Evolutionary conservation across 768 basidiomycete species (phyloP).

Genomic region (Tricholoma matsutake): DNA sequence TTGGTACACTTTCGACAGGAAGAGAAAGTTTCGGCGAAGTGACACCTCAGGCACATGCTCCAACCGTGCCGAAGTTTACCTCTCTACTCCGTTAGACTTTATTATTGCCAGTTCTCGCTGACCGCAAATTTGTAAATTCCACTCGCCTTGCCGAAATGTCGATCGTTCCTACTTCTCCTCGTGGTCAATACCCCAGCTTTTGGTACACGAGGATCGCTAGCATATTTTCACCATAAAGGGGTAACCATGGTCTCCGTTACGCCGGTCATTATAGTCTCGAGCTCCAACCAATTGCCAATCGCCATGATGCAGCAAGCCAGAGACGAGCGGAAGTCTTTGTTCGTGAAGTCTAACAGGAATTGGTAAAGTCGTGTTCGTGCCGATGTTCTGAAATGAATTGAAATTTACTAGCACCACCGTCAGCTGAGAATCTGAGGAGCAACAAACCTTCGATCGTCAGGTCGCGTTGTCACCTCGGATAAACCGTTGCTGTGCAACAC

Average conservation of each 20-base stretch:
- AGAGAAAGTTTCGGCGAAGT: neutral
- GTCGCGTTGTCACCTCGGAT: conserved; percentile 14
- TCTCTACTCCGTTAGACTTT: too few relatives aligned
- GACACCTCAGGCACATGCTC: neutral
- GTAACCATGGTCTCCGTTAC: neutral
- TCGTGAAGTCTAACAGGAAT: neutral
- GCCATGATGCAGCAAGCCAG: neutral
- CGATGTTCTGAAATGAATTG: conserved; percentile 14
- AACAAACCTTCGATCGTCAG: conserved; percentile 9
- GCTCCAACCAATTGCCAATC: neutral
- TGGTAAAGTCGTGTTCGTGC: neutral
- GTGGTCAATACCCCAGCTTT: neutral
- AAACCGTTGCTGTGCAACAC: conserved; percentile 18
- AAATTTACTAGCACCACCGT: conserved; percentile 2
- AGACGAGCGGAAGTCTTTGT: neutral
- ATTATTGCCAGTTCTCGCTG: neutral
- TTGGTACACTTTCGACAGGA: neutral
- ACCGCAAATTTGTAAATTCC: neutral
- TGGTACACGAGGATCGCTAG: neutral
- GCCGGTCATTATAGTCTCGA: neutral
- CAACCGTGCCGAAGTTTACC: neutral
- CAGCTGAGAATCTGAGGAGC: conserved; percentile 7
- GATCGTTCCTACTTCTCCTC: conserved; percentile 1
- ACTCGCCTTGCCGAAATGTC: neutral
- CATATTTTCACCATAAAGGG: neutral